A percentile compares a stretch with the other conserved stretches of the same genome.
Evolutionary conservation across 352 stramenopile genomes (phyloP).

Genomic region (Pythium aphanidermatum): DNA sequence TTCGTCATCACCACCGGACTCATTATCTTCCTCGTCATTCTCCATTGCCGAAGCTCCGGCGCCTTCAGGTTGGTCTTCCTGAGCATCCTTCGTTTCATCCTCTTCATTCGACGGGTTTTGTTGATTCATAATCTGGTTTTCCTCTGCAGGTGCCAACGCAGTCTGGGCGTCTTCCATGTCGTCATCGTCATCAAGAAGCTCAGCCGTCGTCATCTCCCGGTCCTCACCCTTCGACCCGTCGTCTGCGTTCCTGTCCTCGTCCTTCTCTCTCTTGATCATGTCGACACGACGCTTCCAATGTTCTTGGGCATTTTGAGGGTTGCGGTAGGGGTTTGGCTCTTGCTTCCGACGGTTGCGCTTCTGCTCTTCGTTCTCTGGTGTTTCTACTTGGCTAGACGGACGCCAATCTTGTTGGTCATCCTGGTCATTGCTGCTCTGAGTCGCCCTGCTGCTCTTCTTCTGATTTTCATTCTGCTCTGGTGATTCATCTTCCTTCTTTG

Average conservation of each 20-base stretch:
- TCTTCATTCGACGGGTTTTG: conserved; percentile 22
- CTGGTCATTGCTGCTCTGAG: conserved; percentile 37
- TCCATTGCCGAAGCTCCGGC: conserved; percentile 54
- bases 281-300: conserved; percentile 97
- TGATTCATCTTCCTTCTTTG: conserved; percentile 29
- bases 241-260: conserved; percentile 16
- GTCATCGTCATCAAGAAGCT: conserved; percentile 36
- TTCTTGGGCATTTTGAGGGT: conserved; percentile 93
- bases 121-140: conserved; percentile 34
- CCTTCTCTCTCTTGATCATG: conserved; percentile 56
- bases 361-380: conserved; percentile 59
- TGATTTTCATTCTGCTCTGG: conserved; percentile 52
- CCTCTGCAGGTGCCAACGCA: conserved; percentile 34
- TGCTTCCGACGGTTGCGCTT: conserved; percentile 63
- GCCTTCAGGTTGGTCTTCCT: conserved; percentile 23
- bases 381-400: conserved; percentile 27
- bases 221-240: conserved; percentile 12
- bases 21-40: conserved; percentile 45
- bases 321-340: conserved; percentile 94
- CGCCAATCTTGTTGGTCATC: conserved; percentile 31
- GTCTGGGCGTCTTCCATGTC: conserved; percentile 33
- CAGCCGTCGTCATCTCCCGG: conserved; percentile 23
- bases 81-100: conserved; percentile 42
- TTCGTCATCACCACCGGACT: conserved; percentile 2
- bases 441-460: conserved; percentile 42